Base-by-base conservation (phyloP, 2,329 filamentous ascomycete genomes). In the Hypocrella siamensis region DNA sequence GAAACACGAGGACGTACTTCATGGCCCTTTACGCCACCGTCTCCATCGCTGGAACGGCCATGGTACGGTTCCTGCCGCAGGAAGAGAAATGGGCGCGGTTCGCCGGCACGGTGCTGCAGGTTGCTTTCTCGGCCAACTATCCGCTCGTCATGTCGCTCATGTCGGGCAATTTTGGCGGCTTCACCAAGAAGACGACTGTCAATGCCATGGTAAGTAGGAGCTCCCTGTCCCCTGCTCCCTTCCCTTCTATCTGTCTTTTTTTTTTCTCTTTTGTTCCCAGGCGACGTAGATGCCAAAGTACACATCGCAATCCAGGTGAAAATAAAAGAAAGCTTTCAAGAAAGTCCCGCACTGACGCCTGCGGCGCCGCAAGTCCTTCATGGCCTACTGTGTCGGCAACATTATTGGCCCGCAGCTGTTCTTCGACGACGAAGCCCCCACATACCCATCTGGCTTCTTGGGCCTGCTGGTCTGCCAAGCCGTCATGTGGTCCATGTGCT, bases 371-470 rank as follows among this genome's bases (percentile, higher is more conserved):
- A 9, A 42, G 41, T 34, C 68, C 36, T 76, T 76, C 43, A 56
- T 76, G 27, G 61, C 64, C 1, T 75, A 70, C 62, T 67, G 66
- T 26, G 53, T 60, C 0, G 74, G 73, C 1, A 78, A 78, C 42
- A 66, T 72, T 6, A 63, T 70, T 22, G 70, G 67, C 0, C 70
- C 71, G 0, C 70, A 75, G 43, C 59, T 74, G 3, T 76, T 75
- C 52, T 53, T 68, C 12, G 52, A 57, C n/a, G 51, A 49, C 27
- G 69, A 79, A 43, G 58, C 61, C 0, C 75, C 75, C 0, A 53
- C 60, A 2, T 81, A 79, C 45, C 60, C 65, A 27, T 71, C 67
- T 24, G 74, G 70, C 0, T 75, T 77, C 40, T 57, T 65, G 6
- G 69, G 67, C 3, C 70, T 76, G 40, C 59, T 79, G 32, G 64